These are phyloP conservation scores for Mycena floridula DNA, from an alignment of 768 basidiomycete genomes.

Conservation along the genomic window DNA sequence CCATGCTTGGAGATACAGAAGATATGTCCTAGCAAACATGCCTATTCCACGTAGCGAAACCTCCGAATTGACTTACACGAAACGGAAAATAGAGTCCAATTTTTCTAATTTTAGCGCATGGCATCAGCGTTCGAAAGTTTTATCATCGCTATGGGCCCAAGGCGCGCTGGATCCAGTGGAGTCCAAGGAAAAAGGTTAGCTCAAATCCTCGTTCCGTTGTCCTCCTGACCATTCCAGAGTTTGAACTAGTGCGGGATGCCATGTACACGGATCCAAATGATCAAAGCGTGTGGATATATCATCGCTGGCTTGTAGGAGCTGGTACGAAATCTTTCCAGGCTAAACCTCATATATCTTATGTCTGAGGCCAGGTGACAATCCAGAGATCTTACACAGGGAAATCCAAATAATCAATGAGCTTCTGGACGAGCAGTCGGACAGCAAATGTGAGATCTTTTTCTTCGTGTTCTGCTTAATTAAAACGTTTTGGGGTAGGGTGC, in stretches of 20 bases:
- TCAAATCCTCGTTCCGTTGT: conserved; percentile 1
- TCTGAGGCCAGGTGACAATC: conserved; percentile 47
- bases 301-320: conserved; percentile 89
- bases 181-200: conserved; percentile 63
- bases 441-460: conserved; percentile 62
- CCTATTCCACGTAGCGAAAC: conserved; percentile 47
- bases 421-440: conserved; percentile 83
- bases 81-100: conserved; percentile 85
- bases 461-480: not conserved
- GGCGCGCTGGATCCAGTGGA: conserved; percentile 45
- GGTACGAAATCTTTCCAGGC: conserved; percentile 50
- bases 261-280: conserved; percentile 96
- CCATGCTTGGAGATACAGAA: conserved; percentile 90
- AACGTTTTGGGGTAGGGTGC: conserved; percentile 57
- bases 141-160: conserved; percentile 57
- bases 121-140: conserved; percentile 91
- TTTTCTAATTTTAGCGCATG: conserved; percentile 99
- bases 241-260: conserved; percentile 87
- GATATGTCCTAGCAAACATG: conserved; percentile 75
- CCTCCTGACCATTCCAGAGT: conserved; percentile 48
- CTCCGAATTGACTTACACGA: conserved; percentile 82
- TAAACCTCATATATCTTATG: no score
- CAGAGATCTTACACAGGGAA: conserved; percentile 60
- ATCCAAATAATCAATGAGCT: conserved; percentile 77
- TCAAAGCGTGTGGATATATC: conserved; percentile 98